Conservation (phyloP, 2,329 filamentous ascomycete genomes). For the Aureobasidium musti region DNA sequence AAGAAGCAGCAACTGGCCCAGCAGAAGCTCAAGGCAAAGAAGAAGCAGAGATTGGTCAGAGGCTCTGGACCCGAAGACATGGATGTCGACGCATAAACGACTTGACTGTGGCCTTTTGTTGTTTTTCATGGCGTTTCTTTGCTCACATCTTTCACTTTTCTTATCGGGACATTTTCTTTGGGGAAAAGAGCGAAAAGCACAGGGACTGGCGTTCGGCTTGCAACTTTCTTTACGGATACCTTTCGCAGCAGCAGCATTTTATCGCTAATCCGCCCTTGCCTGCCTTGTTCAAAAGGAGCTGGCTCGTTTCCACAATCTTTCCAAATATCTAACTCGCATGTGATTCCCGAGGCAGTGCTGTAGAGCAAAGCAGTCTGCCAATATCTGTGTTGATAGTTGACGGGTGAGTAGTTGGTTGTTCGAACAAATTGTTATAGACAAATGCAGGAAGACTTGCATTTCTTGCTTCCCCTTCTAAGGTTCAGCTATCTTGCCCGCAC, state of each 20-base stretch:
- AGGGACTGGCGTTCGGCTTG: conserved; percentile 23
- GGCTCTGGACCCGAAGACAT: conserved; percentile 49
- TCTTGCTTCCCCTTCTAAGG: conserved; percentile 7
- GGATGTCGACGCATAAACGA: conserved; percentile 42
- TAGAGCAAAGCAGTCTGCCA: neutral
- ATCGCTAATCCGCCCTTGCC: conserved; percentile 20
- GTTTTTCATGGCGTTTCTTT: conserved; percentile 13
- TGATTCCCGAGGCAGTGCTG: no score
- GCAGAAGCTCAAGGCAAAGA: conserved; percentile 49
- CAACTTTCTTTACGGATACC: conserved; percentile 20
- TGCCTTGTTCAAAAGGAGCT: conserved; percentile 16
- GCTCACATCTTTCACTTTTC: neutral
- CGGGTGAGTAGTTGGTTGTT: neutral
- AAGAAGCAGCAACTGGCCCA: conserved; percentile 41
- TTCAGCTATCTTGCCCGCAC: conserved; percentile 72
- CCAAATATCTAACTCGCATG: neutral
- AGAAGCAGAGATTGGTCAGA: conserved; percentile 50
- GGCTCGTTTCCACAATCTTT: conserved; percentile 4
- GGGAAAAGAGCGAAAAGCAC: conserved; percentile 24
- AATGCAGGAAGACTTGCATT: neutral
- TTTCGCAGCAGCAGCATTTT: conserved; percentile 20
- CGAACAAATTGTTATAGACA: neutral
- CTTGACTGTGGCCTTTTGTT: conserved; percentile 7
- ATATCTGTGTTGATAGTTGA: neutral
- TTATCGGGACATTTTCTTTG: neutral